These are phyloP conservation scores for Salix suchowensis DNA, from an alignment of 345 rosid species.

Conservation along the genomic window DNA sequence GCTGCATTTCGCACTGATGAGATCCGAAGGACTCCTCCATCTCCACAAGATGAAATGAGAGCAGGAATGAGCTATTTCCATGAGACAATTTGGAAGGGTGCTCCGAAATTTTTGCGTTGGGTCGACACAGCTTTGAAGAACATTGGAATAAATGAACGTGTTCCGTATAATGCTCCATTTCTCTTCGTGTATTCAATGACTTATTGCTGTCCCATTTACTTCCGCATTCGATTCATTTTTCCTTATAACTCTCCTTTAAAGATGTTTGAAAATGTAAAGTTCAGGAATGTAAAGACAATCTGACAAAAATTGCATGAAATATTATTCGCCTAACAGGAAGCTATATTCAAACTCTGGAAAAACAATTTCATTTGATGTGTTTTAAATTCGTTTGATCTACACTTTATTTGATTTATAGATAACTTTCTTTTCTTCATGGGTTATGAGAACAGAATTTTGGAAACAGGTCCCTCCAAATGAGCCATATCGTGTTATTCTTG, in stretches of 20 bases:
- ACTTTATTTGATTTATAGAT: neutral
- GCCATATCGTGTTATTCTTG: slow-evolving; percentile 90
- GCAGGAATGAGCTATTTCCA: slow-evolving; percentile 99
- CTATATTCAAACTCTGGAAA: neutral
- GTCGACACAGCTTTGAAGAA: slow-evolving; percentile 95
- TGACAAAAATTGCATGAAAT: neutral
- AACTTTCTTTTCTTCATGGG: neutral
- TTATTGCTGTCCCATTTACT: neutral
- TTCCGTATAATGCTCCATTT: slow-evolving; percentile 96
- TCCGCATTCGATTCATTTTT: no score
- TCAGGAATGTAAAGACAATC: neutral
- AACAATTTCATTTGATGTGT: neutral
- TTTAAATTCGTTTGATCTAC: neutral
- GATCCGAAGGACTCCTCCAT: slow-evolving; percentile 92
- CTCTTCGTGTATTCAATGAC: slow-evolving; percentile 46
- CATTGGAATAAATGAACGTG: slow-evolving; percentile 82
- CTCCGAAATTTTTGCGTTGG: slow-evolving; percentile 92
- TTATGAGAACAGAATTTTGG: slow-evolving; percentile 63
- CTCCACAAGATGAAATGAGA: slow-evolving; percentile 99
- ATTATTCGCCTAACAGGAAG: neutral
- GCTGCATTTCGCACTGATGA: slow-evolving; percentile 99
- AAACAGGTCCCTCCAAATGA: slow-evolving; percentile 80
- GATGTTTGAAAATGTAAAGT: neutral
- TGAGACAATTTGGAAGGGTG: slow-evolving; percentile 98
- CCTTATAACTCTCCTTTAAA: neutral